Conservation (phyloP, 2,329 filamentous ascomycete species). For the Pseudogymnoascus sp. region DNA sequence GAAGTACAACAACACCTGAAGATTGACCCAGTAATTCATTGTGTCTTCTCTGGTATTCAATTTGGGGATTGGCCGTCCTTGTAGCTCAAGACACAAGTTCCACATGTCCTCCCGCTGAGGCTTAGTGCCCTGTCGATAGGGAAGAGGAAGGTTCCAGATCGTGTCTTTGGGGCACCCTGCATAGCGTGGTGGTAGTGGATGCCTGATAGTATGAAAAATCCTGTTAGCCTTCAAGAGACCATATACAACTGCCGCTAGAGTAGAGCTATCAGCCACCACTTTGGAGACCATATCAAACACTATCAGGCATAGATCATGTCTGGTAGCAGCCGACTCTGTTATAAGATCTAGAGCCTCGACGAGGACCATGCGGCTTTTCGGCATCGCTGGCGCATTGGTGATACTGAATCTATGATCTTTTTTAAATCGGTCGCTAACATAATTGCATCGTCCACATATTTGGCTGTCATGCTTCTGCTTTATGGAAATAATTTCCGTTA, state of each 20-base stretch:
- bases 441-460: conserved; percentile 10
- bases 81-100: neutral
- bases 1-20: neutral
- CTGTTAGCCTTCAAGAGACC: conserved; percentile 12
- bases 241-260: conserved; percentile 14
- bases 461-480: conserved; percentile 9
- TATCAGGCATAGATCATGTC: conserved; percentile 14
- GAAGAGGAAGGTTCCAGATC: neutral
- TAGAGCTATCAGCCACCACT: neutral
- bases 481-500: conserved; percentile 10
- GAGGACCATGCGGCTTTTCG: conserved; percentile 11
- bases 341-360: conserved; percentile 12
- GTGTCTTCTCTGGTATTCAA: neutral
- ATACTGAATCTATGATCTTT: conserved; percentile 10
- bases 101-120: neutral
- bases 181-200: conserved; percentile 10
- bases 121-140: neutral
- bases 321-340: conserved; percentile 3
- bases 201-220: conserved; percentile 14
- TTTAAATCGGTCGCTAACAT: conserved; percentile 8
- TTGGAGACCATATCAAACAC: conserved; percentile 11
- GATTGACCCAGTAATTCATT: neutral
- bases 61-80: neutral
- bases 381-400: conserved; percentile 9
- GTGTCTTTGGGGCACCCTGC: neutral